Conservation (phyloP, 2,329 filamentous ascomycete species). For the Aspergillus novofumigatus region DNA sequence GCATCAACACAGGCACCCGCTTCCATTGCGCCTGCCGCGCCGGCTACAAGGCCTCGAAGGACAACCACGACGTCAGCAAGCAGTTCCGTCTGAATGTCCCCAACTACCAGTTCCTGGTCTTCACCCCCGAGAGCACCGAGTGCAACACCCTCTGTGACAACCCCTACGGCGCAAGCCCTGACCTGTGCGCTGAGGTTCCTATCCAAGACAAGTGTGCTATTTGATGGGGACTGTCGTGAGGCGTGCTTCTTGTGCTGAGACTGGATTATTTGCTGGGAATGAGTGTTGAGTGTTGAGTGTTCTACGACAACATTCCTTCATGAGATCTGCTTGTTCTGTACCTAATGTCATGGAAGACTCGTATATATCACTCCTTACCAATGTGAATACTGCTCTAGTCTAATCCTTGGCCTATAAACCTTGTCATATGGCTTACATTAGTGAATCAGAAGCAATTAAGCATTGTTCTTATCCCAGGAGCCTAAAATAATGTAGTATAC, state of each 20-base stretch:
- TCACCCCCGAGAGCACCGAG: constrained; percentile 31
- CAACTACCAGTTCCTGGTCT: constrained; percentile 39
- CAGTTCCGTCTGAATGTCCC: constrained; percentile 38
- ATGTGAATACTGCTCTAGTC: background rate
- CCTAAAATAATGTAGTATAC: constrained; percentile 3
- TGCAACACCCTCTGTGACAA: constrained; percentile 37
- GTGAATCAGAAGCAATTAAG: background rate
- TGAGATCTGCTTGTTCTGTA: background rate
- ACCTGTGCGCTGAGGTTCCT: constrained; percentile 35
- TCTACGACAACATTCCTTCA: background rate
- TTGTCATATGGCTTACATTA: background rate
- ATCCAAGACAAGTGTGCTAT: constrained; percentile 26
- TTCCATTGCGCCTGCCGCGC: constrained; percentile 43
- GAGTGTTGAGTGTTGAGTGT: constrained; percentile 3
- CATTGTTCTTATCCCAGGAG: background rate
- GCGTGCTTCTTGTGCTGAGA: background rate
- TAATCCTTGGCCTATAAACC: background rate
- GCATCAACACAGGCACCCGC: constrained; percentile 38
- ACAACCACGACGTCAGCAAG: constrained; percentile 25
- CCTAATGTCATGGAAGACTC: background rate
- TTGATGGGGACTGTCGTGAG: constrained; percentile 10
- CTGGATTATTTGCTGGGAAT: constrained; percentile 9
- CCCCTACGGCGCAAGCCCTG: constrained; percentile 22
- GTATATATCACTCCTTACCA: background rate
- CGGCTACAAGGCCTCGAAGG: constrained; percentile 35